phyloP scores from a whole-genome alignment of 345 rosid genomes.

The Sapria himalayana region DNA sequence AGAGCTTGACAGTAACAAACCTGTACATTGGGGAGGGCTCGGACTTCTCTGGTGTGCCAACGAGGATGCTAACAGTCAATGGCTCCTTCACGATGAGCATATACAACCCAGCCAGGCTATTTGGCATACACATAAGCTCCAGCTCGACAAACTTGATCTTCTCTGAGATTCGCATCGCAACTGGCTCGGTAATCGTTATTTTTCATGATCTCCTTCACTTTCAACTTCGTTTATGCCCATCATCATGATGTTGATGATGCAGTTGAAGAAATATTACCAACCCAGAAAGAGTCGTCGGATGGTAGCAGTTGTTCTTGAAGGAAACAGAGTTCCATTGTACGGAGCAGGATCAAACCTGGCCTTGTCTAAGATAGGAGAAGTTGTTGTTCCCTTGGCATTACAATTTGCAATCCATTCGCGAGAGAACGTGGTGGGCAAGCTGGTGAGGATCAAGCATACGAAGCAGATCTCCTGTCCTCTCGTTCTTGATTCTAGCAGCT shows the following conservation, averaged over 20 bases:
- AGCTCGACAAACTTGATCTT: constrained; percentile 35
- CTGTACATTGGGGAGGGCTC: constrained; percentile 50
- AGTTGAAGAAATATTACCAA: constrained; percentile 61
- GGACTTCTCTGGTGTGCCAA: constrained; percentile 53
- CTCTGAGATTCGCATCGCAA: constrained; percentile 33
- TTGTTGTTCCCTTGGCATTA: constrained; percentile 25
- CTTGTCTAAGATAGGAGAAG: constrained; percentile 23
- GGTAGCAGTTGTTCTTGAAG: constrained; percentile 36
- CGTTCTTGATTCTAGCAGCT: constrained; percentile 27
- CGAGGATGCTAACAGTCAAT: constrained; percentile 52
- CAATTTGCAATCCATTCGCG: constrained; percentile 34
- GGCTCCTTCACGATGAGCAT: constrained; percentile 33
- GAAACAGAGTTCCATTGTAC: constrained; percentile 45
- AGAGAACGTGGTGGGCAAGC: constrained; percentile 65
- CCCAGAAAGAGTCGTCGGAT: constrained; percentile 40
- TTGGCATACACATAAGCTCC: constrained; percentile 66
- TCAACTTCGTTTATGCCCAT: neutral
- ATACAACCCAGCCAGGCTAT: constrained; percentile 54
- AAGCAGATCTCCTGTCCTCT: constrained; percentile 37
- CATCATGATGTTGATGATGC: constrained; percentile 9
- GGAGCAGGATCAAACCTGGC: constrained; percentile 51
- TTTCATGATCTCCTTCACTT: neutral
- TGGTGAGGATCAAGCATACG: constrained; percentile 44
- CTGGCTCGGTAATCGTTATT: constrained; percentile 31
- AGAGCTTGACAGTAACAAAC: constrained; percentile 44